A percentile compares a stretch with the other conserved stretches of the same genome.
phyloP scores from a whole-genome alignment of 257 asterid species.

The Cynanchum wilfordii region DNA sequence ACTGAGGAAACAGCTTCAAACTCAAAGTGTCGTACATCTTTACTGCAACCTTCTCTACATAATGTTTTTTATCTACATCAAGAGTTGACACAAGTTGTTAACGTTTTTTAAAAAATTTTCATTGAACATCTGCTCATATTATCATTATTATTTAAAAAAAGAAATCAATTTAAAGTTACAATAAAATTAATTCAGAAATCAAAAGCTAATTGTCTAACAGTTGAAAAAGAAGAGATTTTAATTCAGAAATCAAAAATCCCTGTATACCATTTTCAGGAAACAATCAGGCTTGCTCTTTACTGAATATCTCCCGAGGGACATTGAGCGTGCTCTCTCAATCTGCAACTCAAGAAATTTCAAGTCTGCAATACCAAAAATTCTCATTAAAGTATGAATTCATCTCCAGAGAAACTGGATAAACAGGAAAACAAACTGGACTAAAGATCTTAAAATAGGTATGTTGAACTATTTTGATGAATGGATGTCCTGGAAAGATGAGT shows the following conservation, averaged over 20 bases:
- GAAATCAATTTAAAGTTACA: background rate
- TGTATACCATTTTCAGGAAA: constrained; percentile 80
- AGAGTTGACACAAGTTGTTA: background rate
- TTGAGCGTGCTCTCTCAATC: constrained; percentile 56
- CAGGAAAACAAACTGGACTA: background rate
- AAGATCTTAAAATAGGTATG: background rate
- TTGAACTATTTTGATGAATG: background rate
- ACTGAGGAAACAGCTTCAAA: constrained; percentile 91
- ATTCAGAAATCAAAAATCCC: background rate
- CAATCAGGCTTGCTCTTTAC: constrained; percentile 64
- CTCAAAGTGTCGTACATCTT: constrained; percentile 86
- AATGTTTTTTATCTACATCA: constrained; percentile 50
- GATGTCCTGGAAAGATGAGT: background rate
- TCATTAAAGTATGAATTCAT: background rate
- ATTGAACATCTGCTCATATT: background rate
- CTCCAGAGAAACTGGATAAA: background rate
- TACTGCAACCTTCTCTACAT: constrained; percentile 50
- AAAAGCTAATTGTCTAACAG: background rate
- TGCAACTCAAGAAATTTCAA: constrained; percentile 52
- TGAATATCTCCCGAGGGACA: constrained; percentile 59
- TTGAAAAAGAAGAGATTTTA: background rate
- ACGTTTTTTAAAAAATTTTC: background rate
- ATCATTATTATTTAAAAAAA: background rate
- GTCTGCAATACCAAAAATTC: constrained; percentile 44
- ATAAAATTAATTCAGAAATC: background rate